Evolutionary conservation across 163 green algal species (phyloP), one percentile per base, ranked within the genome.

Genomic region (Prototheca wickerhamii): DNA sequence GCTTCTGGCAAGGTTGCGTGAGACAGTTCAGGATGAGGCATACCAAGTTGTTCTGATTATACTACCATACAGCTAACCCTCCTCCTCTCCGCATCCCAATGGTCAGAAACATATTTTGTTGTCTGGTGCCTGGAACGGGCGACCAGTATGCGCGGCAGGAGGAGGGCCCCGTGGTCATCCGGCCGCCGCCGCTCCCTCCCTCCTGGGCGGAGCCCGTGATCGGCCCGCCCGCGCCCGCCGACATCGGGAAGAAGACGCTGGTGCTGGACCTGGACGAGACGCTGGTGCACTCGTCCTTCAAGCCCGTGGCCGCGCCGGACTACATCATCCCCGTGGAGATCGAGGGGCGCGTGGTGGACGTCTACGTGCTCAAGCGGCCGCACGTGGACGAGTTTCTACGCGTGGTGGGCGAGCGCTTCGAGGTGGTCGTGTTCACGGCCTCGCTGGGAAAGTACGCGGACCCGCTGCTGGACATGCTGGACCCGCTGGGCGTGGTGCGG

Each of bases 191-290:
- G 25, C 68, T 65, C 17, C 60, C 55, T 31, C 63, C 61, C 23
- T 3, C 40, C 20, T 70, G 43, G 61, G 32, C 52, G 35, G 63
- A 78, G 64, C 76, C 70, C 23, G 72, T 68, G 23, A 33, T 82
- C 7, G 72, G 60, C 43, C 71, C 78, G 31, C 74, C 71, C 40
- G 23, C 25, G 1, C 26, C 70, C 32, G 67, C 79, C 25, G 86
- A 96, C 75, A 30, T 63, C n/a, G 75, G 77, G 29, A 96, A 95
- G 73, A 96, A 96, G 76, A 89, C 76, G 0, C 83, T 98, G 30
- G 90, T 97, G 59, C 83, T 98, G 30, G 92, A 98, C 72, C 77
- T 98, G 58, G 92, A 98, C 73, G 93, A 99, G 70, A 99, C 93
- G 32, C 78, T 99, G 21, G 93, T 99, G 33, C 93, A 99, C 84